phyloP scores from a whole-genome alignment of 192 early-diverging fungal genomes.

The Coemansia sp. region DNA sequence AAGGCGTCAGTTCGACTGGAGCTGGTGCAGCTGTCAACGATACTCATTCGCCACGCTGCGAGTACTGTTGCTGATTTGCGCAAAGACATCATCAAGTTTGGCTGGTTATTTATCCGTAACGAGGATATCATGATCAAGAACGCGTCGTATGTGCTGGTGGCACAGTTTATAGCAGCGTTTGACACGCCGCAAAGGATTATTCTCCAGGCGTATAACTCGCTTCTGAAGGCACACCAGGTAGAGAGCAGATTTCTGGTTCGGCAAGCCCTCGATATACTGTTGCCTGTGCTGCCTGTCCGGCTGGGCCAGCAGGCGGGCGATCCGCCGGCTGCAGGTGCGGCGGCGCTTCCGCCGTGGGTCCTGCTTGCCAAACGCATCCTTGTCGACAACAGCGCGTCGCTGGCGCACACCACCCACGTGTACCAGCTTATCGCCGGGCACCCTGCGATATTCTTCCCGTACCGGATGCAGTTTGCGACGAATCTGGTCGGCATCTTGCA shows the following conservation, averaged over 20 bases:
- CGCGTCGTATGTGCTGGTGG: slow-evolving; percentile 89
- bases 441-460: slow-evolving; percentile 85
- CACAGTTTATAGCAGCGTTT: slow-evolving; percentile 90
- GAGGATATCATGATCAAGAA: slow-evolving; percentile 97
- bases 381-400: slow-evolving; percentile 90
- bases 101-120: slow-evolving; percentile 78
- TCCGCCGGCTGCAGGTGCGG: slow-evolving; percentile 22
- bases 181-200: slow-evolving; percentile 89
- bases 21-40: slow-evolving; percentile 86
- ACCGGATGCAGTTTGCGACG: slow-evolving; percentile 84
- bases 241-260: slow-evolving; percentile 87
- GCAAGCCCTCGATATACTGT: slow-evolving; percentile 90
- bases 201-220: slow-evolving; percentile 80
- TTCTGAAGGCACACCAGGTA: slow-evolving; percentile 85
- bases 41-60: slow-evolving; percentile 77
- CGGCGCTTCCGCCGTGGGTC: slow-evolving; percentile 75
- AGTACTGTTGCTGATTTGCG: slow-evolving; percentile 70
- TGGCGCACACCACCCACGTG: slow-evolving; percentile 84
- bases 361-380: slow-evolving; percentile 84
- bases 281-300: slow-evolving; percentile 87
- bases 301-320: slow-evolving; percentile 47
- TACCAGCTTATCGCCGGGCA: slow-evolving; percentile 92
- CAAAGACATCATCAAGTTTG: slow-evolving; percentile 94
- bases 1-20: slow-evolving; percentile 71
- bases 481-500: slow-evolving; percentile 84